phyloP scores from a whole-genome alignment of 2,329 filamentous ascomycete genomes.

The Helotiales sp. region DNA sequence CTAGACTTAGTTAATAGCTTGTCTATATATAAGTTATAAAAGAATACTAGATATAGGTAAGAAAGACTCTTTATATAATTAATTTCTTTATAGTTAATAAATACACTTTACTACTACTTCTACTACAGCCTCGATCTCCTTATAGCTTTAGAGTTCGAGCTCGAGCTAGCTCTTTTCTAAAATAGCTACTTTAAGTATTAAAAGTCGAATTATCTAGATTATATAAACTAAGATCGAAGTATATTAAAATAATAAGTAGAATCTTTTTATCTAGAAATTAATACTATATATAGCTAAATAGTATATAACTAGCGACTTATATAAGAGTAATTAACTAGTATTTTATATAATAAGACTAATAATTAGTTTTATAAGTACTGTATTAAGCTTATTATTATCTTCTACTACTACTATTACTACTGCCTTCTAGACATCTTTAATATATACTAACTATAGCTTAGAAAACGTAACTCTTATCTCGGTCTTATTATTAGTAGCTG shows the following conservation, averaged over 20 bases:
- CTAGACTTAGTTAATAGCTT: neutral
- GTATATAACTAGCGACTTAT: neutral
- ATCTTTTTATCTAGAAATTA: neutral
- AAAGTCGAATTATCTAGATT: neutral
- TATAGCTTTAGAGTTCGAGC: neutral
- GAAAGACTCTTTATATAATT: neutral
- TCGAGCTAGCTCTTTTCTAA: neutral
- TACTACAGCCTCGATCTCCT: neutral
- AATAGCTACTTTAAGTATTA: neutral
- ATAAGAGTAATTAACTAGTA: neutral
- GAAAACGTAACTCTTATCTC: neutral
- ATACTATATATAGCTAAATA: neutral
- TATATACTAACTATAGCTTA: neutral
- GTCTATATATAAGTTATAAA: neutral
- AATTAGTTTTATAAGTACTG: neutral
- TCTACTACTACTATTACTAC: neutral
- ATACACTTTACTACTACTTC: neutral
- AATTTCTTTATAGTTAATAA: too few relatives aligned
- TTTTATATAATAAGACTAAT: neutral
- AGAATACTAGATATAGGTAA: neutral
- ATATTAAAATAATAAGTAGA: neutral
- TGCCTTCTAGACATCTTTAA: neutral
- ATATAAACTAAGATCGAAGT: constrained; percentile 1
- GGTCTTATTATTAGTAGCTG: neutral
- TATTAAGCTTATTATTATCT: neutral